phyloP scores from a whole-genome alignment of 23 red algal species.

The Rhodosorus marinus region DNA sequence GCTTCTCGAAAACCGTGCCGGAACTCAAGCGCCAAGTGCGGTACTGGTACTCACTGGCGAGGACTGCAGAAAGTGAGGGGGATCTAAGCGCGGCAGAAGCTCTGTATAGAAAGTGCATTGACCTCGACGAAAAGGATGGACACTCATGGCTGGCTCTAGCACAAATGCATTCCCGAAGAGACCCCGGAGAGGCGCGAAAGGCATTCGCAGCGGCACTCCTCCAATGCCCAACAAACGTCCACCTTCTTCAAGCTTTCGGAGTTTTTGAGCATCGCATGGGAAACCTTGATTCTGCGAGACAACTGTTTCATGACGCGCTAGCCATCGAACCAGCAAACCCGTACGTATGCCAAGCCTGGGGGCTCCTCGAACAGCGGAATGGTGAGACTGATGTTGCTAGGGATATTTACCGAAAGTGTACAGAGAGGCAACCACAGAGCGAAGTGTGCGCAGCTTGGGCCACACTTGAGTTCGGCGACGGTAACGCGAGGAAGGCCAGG shows the following conservation, averaged over 20 bases:
- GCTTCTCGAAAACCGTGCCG: too few species aligned
- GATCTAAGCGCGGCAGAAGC: conserved; percentile 8
- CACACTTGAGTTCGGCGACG: conserved; percentile 61
- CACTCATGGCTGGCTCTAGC: conserved; percentile 91
- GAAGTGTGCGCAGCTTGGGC: conserved; percentile 73
- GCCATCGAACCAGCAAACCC: conserved; percentile 53
- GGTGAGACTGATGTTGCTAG: conserved; percentile 51
- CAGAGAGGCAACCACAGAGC: conserved; percentile 9
- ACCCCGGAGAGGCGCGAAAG: conserved; percentile 6
- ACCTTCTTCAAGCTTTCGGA: conserved; percentile 84
- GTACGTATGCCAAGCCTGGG: conserved; percentile 95
- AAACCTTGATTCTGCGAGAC: conserved; percentile 30
- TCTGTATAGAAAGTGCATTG: conserved; percentile 42
- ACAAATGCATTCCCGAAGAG: conserved; percentile 28
- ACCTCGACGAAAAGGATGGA: conserved; percentile 51
- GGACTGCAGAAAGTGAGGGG: conserved; percentile 1
- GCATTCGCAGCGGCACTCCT: conserved; percentile 37
- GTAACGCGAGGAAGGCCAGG: conserved; percentile 30
- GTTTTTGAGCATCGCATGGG: conserved; percentile 70
- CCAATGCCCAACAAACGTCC: conserved; percentile 48
- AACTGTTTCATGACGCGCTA: conserved; percentile 45
- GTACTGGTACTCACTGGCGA: conserved; percentile 1
- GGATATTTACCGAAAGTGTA: conserved; percentile 28
- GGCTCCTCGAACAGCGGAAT: conserved; percentile 64
- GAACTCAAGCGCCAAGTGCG: conserved; percentile 2